Evolutionary conservation across 2,329 filamentous ascomycete genomes (phyloP), one percentile per base, ranked within the genome.

Genomic region (Phaeoacremonium minimum): DNA sequence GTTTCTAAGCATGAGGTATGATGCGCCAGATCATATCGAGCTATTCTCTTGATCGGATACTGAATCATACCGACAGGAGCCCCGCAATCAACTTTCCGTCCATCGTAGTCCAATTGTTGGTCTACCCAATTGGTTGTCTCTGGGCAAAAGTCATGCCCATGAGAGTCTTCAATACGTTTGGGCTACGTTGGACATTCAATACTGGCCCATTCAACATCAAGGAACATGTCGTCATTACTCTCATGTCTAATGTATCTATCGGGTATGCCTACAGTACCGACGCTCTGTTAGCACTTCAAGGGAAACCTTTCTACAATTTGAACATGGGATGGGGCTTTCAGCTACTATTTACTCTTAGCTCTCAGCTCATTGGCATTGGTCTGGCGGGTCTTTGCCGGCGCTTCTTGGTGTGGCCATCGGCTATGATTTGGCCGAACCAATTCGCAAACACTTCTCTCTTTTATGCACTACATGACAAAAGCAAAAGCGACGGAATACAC

Each of bases 301-400:
- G 60, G 14, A 61, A 61, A 43, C 59, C 63, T 1, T 66, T 60
- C 15, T 62, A 61, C 36, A 41, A 64, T 14, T 62, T 63, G 6
- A 60, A 68, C 5, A 53, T 69, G 1, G 61, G 69, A 7, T 70
- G 67, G 45, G 69, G 67, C 1, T 75, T 71, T 40, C 63, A 71
- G 30, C 49, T 74, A 3, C 52, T 74, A 1, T 56, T 75, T 33
- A 64, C 60, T 4, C 56, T 75, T 19, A 70, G 67, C 20, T 71
- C 67, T 2, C 71, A 75, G 44, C 48, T 72, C n/a, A 66, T 75
- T 36, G 73, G 74, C 1, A 73, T 75, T 30, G 67, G 69, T 3
- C 52, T 76, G 18, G 71, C 73, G 2, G 71, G 71, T 4, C 55
- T 75, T 40, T 64, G 63, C 22, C 56, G 67, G 11, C 58, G 64